These are phyloP conservation scores for Hypoxylon sp. DNA, from an alignment of 2,329 filamentous ascomycete species.

Conservation along the genomic window DNA sequence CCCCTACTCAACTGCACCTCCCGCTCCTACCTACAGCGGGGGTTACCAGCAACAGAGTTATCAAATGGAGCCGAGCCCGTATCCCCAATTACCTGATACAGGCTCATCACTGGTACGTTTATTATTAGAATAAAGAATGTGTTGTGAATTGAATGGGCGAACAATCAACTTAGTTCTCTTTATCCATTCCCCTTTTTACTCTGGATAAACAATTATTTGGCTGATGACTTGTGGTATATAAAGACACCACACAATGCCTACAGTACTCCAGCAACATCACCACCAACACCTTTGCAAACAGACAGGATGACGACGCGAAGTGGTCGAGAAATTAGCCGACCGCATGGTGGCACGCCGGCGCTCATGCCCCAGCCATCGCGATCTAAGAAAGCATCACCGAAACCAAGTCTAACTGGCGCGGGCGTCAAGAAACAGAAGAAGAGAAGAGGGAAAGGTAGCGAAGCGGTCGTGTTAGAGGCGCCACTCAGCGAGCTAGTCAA, in stretches of 20 bases:
- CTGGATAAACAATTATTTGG: neutral
- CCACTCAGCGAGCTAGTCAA: slow-evolving; percentile 80
- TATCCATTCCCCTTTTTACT: slow-evolving; percentile 18
- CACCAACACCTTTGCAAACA: slow-evolving; percentile 58
- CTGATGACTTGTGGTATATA: slow-evolving; percentile 23
- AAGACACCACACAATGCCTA: slow-evolving; percentile 57
- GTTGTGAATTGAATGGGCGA: slow-evolving; percentile 16
- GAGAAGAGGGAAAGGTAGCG: slow-evolving; percentile 58
- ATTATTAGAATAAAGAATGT: slow-evolving; percentile 34
- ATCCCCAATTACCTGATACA: slow-evolving; percentile 50
- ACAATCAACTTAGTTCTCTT: slow-evolving; percentile 36
- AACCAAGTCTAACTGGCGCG: slow-evolving; percentile 49
- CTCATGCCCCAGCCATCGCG: slow-evolving; percentile 51
- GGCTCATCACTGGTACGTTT: slow-evolving; percentile 46
- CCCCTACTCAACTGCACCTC: slow-evolving; percentile 48
- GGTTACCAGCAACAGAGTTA: slow-evolving; percentile 47
- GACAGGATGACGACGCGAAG: slow-evolving; percentile 58
- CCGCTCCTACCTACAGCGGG: slow-evolving; percentile 36
- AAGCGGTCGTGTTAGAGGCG: slow-evolving; percentile 68
- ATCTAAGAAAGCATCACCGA: slow-evolving; percentile 54
- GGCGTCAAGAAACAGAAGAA: slow-evolving; percentile 58
- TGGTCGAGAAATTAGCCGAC: slow-evolving; percentile 51
- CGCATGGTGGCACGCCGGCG: slow-evolving; percentile 42
- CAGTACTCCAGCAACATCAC: slow-evolving; percentile 66
- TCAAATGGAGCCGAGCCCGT: slow-evolving; percentile 46